These are phyloP conservation scores for Ophiostoma novo-ulmi DNA, from an alignment of 2,329 filamentous ascomycete genomes.

Conservation along the genomic window DNA sequence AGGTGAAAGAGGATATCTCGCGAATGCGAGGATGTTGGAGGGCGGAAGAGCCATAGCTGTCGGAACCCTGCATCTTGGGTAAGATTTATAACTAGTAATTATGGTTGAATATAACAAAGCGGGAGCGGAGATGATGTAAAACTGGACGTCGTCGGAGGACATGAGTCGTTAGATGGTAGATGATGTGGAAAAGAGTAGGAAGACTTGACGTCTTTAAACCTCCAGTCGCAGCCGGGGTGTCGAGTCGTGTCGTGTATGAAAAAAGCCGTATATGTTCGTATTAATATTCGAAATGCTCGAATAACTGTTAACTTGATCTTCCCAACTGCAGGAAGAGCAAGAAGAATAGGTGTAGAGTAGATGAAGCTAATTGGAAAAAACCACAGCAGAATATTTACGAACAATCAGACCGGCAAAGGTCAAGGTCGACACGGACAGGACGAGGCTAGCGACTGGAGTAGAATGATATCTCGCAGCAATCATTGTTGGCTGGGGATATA, in stretches of 20 bases:
- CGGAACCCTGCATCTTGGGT: slow-evolving; percentile 55
- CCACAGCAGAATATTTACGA: slow-evolving; percentile 45
- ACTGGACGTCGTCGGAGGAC: slow-evolving; percentile 22
- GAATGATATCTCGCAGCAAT: slow-evolving; percentile 49
- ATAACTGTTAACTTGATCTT: slow-evolving; percentile 28
- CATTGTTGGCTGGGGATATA: slow-evolving; percentile 45
- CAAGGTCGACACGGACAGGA: slow-evolving; percentile 41
- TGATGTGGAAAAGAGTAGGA: slow-evolving; percentile 25
- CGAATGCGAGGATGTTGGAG: slow-evolving; percentile 34
- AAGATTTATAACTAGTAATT: slow-evolving; percentile 9
- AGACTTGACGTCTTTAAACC: slow-evolving; percentile 8
- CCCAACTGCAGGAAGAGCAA: slow-evolving; percentile 28
- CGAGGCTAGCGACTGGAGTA: slow-evolving; percentile 59
- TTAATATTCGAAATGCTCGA: slow-evolving; percentile 10
- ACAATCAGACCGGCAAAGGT: slow-evolving; percentile 49
- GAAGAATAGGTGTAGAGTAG: slow-evolving; percentile 16
- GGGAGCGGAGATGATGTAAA: not conserved
- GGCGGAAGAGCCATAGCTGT: slow-evolving; percentile 49
- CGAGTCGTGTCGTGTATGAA: slow-evolving; percentile 25
- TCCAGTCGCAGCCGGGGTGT: slow-evolving; percentile 29
- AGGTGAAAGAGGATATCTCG: slow-evolving; percentile 28
- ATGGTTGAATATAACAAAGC: slow-evolving; percentile 9
- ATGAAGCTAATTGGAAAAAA: slow-evolving; percentile 38
- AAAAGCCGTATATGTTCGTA: slow-evolving; percentile 27
- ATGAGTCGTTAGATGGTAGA: slow-evolving; percentile 28